Percentiles rank a stretch among this genome's conserved stretches.
These are phyloP conservation scores for Aspergillus texensis DNA, from an alignment of 2,329 filamentous ascomycete genomes.

Conservation along the genomic window DNA sequence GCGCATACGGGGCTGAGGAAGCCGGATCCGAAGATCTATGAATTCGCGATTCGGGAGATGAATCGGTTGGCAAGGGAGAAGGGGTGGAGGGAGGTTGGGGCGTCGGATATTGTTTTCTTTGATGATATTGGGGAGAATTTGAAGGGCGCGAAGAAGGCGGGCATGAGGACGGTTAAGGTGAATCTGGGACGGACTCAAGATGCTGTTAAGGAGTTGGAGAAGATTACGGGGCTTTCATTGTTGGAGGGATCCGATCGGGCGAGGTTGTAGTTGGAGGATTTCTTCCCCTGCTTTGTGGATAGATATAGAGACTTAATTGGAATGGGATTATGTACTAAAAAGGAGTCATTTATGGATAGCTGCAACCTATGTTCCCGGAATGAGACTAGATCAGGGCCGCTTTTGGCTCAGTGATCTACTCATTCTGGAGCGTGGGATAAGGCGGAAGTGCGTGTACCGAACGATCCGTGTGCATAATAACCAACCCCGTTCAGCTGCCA, in stretches of 20 bases:
- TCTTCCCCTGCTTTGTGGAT: background rate
- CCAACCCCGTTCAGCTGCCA: no score
- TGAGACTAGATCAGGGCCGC: no score
- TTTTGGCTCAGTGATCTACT: no score
- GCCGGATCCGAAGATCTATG: conserved; percentile 80
- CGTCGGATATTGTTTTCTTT: conserved; percentile 77
- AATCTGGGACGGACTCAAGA: conserved; percentile 74
- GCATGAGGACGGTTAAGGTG: conserved; percentile 85
- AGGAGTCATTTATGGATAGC: no score
- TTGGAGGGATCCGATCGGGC: conserved; percentile 41
- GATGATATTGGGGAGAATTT: conserved; percentile 96
- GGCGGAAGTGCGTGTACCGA: no score
- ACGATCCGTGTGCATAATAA: no score
- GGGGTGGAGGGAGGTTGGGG: conserved; percentile 57
- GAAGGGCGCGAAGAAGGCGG: conserved; percentile 72
- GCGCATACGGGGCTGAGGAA: conserved; percentile 88
- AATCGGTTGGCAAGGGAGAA: conserved; percentile 63
- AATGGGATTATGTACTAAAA: background rate
- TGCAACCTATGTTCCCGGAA: no score
- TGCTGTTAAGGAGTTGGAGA: conserved; percentile 81
- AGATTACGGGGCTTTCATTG: conserved; percentile 65
- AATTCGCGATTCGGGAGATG: conserved; percentile 68
- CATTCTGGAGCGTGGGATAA: no score
- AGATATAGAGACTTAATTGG: background rate
- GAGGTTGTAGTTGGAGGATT: conserved; percentile 31